These are phyloP conservation scores for Physcomitrium patens DNA, from an alignment of 225 moss, liverwort and hornwort genomes.

Conservation along the genomic window DNA sequence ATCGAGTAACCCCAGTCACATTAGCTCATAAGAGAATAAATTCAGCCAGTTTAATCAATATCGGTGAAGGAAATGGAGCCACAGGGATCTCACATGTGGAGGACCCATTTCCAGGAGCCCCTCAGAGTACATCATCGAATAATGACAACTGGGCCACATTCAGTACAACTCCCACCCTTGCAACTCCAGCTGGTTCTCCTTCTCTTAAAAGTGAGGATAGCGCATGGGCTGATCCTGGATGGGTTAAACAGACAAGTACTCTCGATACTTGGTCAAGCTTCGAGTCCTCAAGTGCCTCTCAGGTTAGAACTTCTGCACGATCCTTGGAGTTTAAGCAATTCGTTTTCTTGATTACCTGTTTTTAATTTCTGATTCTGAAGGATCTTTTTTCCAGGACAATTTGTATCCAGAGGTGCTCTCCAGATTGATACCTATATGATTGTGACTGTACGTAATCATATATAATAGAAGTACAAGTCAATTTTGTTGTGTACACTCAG, in stretches of 20 bases:
- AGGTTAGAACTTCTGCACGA: slow-evolving; percentile 34
- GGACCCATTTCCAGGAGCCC: slow-evolving; percentile 56
- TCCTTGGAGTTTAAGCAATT: slow-evolving; percentile 8
- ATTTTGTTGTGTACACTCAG: background rate
- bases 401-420: too few relatives aligned
- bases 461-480: too few relatives aligned
- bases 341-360: background rate
- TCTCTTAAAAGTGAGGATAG: slow-evolving; percentile 45
- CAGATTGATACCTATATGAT: too few relatives aligned
- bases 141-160: slow-evolving; percentile 93
- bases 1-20: slow-evolving; percentile 41
- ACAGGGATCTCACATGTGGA: slow-evolving; percentile 25
- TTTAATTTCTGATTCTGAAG: background rate
- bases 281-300: slow-evolving; percentile 42
- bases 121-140: slow-evolving; percentile 38
- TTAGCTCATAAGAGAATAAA: slow-evolving; percentile 57
- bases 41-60: slow-evolving; percentile 87
- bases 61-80: slow-evolving; percentile 63
- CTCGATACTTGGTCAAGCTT: slow-evolving; percentile 57
- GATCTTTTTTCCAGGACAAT: background rate
- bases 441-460: too few relatives aligned
- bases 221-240: slow-evolving; percentile 74
- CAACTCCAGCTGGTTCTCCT: slow-evolving; percentile 75
- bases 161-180: slow-evolving; percentile 53
- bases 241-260: slow-evolving; percentile 45